Percentiles rank a stretch among this genome's conserved stretches.
These are phyloP conservation scores for Apostasia ramifera DNA, from an alignment of 106 monocot genomes.

Conservation along the genomic window DNA sequence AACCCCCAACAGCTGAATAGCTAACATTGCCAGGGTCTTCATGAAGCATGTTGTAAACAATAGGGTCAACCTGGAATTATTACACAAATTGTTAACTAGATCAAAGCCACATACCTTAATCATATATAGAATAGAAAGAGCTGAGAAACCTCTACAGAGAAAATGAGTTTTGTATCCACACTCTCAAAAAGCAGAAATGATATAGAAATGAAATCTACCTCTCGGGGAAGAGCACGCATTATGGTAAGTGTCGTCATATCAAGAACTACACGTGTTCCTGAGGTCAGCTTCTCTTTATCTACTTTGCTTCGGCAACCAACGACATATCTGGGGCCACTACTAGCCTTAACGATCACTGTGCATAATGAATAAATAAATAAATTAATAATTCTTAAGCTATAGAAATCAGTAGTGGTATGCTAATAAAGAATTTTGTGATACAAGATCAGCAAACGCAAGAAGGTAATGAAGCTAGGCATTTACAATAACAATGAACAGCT, in stretches of 20 bases:
- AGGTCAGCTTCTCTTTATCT: slow-evolving; percentile 77
- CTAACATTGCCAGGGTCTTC: slow-evolving; percentile 93
- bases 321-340: slow-evolving; percentile 92
- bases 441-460: no score
- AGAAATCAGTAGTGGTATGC: no score
- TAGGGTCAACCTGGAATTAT: slow-evolving; percentile 73
- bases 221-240: slow-evolving; percentile 87
- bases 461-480: no score
- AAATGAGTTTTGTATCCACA: background rate
- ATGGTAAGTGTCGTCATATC: slow-evolving; percentile 98
- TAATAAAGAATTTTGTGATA: no score
- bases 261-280: slow-evolving; percentile 90
- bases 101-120: background rate
- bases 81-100: slow-evolving; percentile 5
- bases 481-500: no score
- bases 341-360: slow-evolving; percentile 90
- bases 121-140: background rate
- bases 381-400: no score
- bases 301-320: slow-evolving; percentile 96
- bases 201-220: slow-evolving; percentile 31
- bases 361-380: background rate
- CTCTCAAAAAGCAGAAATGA: background rate
- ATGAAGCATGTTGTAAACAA: slow-evolving; percentile 92
- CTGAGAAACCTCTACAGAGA: background rate
- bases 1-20: slow-evolving; percentile 86